These are phyloP conservation scores for Naganishia sp. DNA, from an alignment of 1,284 basidiomycete genomes.

Conservation along the genomic window DNA sequence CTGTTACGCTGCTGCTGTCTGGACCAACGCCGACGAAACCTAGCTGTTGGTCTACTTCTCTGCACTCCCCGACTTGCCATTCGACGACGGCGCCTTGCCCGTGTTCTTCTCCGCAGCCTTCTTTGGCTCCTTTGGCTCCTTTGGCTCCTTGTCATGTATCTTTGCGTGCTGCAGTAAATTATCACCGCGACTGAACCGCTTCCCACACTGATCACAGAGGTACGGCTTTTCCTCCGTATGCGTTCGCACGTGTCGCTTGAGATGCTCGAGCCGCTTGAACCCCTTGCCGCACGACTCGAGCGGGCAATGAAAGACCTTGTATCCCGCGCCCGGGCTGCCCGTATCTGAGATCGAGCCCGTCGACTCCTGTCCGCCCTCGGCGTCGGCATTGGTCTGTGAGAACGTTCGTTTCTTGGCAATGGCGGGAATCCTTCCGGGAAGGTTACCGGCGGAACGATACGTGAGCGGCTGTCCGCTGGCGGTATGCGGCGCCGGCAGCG, in stretches of 20 bases:
- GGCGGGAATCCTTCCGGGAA: background rate
- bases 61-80: too few species aligned
- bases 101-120: conserved; percentile 38
- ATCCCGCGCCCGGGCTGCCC: conserved; percentile 10
- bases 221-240: conserved; percentile 85
- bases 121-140: conserved; percentile 34
- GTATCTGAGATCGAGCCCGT: conserved; percentile 6
- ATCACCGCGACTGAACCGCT: conserved; percentile 79
- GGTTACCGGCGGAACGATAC: background rate
- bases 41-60: too few species aligned
- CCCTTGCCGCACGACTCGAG: conserved; percentile 74
- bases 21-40: too few species aligned
- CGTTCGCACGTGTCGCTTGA: conserved; percentile 82
- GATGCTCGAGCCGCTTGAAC: conserved; percentile 86
- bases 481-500: background rate
- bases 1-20: too few species aligned
- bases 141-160: conserved; percentile 62
- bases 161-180: conserved; percentile 80
- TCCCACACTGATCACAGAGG: conserved; percentile 69
- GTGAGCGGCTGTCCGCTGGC: background rate
- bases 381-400: background rate
- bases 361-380: conserved; percentile 14
- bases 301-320: conserved; percentile 74
- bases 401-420: conserved; percentile 6
- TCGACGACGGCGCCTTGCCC: background rate